A percentile compares a stretch with the other conserved stretches of the same genome.
Conservation (phyloP, 352 stramenopile species). For the Globisporangium solare region DNA sequence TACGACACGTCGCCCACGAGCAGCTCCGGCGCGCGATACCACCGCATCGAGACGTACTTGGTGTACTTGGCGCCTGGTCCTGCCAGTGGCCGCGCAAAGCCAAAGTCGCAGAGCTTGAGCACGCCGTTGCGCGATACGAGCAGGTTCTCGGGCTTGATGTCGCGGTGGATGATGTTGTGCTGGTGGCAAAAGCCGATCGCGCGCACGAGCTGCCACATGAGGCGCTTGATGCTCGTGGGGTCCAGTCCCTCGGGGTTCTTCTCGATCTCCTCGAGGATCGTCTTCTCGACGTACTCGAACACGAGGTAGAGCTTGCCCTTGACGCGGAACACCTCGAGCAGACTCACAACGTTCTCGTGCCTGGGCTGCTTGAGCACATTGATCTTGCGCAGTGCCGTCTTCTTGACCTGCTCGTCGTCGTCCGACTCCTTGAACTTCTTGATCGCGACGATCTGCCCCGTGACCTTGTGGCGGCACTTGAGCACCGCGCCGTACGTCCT, state of each 20-base stretch:
- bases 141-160: constrained; percentile 91
- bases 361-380: constrained; percentile 83
- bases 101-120: constrained; percentile 93
- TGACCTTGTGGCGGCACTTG: constrained; percentile 80
- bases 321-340: constrained; percentile 84
- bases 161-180: constrained; percentile 90
- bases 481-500: constrained; percentile 86
- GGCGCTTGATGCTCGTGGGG: constrained; percentile 48
- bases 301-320: constrained; percentile 82
- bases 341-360: constrained; percentile 86
- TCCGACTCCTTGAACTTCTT: constrained; percentile 91
- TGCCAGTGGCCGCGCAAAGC: constrained; percentile 70
- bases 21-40: constrained; percentile 94
- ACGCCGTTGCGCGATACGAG: constrained; percentile 91
- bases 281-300: constrained; percentile 89
- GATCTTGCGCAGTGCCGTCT: constrained; percentile 82
- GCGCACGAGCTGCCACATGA: constrained; percentile 84
- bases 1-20: constrained; percentile 88
- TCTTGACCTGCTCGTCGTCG: constrained; percentile 88
- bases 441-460: constrained; percentile 85
- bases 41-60: constrained; percentile 92
- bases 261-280: constrained; percentile 87
- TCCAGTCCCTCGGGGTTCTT: constrained; percentile 81
- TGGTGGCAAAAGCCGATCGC: constrained; percentile 92
- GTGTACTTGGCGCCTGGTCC: constrained; percentile 70